phyloP scores from a whole-genome alignment of 129 eudicot species.

The Centrapalus pauciflorus region DNA sequence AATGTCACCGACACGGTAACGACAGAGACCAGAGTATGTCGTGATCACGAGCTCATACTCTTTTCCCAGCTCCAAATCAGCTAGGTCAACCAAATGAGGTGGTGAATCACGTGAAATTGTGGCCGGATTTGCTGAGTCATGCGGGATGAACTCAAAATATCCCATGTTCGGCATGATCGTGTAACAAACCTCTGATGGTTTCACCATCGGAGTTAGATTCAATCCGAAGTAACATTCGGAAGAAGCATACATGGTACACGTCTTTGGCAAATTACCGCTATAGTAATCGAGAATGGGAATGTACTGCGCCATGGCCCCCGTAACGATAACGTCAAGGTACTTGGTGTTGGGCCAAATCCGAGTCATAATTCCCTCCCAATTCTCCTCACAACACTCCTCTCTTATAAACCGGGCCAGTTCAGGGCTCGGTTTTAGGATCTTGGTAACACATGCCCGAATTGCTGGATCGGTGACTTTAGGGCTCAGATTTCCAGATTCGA shows the following conservation, averaged over 20 bases:
- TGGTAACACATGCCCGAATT: conserved; percentile 23
- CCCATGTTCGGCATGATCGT: conserved; percentile 73
- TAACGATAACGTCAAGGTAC: conserved; percentile 57
- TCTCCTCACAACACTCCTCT: conserved; percentile 37
- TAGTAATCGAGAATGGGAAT: conserved; percentile 50
- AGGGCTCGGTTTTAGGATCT: conserved; percentile 38
- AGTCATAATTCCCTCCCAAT: conserved; percentile 55
- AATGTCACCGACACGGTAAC: conserved; percentile 35
- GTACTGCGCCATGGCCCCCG: conserved; percentile 64
- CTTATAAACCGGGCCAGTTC: conserved; percentile 44
- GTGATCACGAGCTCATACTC: conserved; percentile 60
- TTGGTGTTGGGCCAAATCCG: conserved; percentile 66
- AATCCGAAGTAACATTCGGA: conserved; percentile 60
- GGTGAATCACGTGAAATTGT: conserved; percentile 24
- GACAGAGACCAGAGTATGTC: conserved; percentile 54
- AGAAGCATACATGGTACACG: conserved; percentile 54
- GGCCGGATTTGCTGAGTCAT: conserved; percentile 33
- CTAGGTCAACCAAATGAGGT: conserved; percentile 34
- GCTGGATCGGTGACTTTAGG: conserved; percentile 39
- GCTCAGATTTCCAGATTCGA: conserved; percentile 36
- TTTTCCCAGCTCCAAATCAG: conserved; percentile 32
- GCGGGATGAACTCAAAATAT: conserved; percentile 65
- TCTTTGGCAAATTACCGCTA: conserved; percentile 44
- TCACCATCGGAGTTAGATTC: conserved; percentile 45
- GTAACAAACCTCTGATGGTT: conserved; percentile 53